A percentile compares a stretch with the other conserved stretches of the same genome.
phyloP scores from a whole-genome alignment of 2,329 filamentous ascomycete species.

The Clarireedia paspali region DNA sequence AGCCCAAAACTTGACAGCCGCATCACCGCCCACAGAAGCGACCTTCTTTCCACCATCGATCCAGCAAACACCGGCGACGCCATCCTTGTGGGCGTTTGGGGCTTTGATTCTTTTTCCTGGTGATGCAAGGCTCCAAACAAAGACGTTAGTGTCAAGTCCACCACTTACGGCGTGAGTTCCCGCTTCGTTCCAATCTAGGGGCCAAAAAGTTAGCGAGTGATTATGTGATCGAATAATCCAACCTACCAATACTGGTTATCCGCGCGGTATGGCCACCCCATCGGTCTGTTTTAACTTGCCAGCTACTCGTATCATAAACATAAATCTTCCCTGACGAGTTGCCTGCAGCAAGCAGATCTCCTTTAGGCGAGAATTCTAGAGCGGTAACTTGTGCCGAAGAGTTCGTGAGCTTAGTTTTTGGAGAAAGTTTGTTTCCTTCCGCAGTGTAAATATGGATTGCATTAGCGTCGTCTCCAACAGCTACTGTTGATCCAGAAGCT shows the following conservation, averaged over 20 bases:
- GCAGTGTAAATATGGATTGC: slow-evolving; percentile 67
- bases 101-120: slow-evolving; percentile 81
- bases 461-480: slow-evolving; percentile 70
- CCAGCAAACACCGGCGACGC: slow-evolving; percentile 84
- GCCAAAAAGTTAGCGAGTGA: neutral
- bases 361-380: slow-evolving; percentile 75
- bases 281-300: slow-evolving; percentile 72
- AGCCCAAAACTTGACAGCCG: slow-evolving; percentile 83
- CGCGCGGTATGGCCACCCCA: slow-evolving; percentile 67
- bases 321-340: slow-evolving; percentile 81
- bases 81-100: slow-evolving; percentile 89
- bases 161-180: slow-evolving; percentile 78
- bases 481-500: slow-evolving; percentile 58
- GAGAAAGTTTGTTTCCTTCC: slow-evolving; percentile 46
- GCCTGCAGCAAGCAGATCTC: slow-evolving; percentile 72
- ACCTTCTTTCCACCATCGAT: slow-evolving; percentile 57
- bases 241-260: slow-evolving; percentile 46
- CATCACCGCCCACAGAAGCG: slow-evolving; percentile 78
- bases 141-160: slow-evolving; percentile 83
- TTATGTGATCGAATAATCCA: neutral
- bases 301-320: slow-evolving; percentile 59
- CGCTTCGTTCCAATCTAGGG: slow-evolving; percentile 62
- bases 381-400: slow-evolving; percentile 67
- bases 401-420: slow-evolving; percentile 44
- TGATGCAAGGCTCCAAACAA: slow-evolving; percentile 79